Base-by-base conservation (phyloP, 768 basidiomycete species). In the Galerina sulciceps region DNA sequence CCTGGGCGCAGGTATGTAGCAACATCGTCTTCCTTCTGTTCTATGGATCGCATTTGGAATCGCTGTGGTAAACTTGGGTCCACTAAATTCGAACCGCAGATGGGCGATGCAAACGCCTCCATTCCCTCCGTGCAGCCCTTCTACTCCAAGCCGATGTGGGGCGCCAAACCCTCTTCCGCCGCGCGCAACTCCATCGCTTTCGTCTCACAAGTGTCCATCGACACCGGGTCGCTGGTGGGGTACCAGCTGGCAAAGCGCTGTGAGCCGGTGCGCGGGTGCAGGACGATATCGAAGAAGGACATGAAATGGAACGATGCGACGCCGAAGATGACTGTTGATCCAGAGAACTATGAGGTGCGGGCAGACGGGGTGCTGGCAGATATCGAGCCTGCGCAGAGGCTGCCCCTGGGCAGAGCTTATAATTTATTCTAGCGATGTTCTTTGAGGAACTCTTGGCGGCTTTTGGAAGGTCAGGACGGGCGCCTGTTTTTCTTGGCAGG, bases 71-170 rank as follows among this genome's bases (percentile, higher is more conserved):
- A 31, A 31, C 4, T 31, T 31, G 8, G 8, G 8, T 31, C 26
- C 26, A 31, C 26, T 31, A 23, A 13, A 10, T 22, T 45, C 18
- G 15, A 23, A 10, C 43, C 42, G 14, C 15, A 96, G 91, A 91
- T 99, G 88, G 97, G 97, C 15, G 97, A 99, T 44, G 91, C 96
- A 0, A 99, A 98, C 72, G 97, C 84, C 1, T 96, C 94, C 8
- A 99, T 99, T 61, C 95, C 97, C 11, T 92, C 93, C 1, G 93
- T 99, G 0, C 95, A 99, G 70, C 97, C 97, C 0, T 84, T 88
- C 69, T 85, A 85, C 60, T 85, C 87, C 9, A 85, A 89, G 43
- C 94, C 93, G 1, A 99, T 99, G 97, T 99, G 96, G 95, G 96
- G 93, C 13, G 73, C 88, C 26, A 78, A 90, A 59, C 79, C 94